Evolutionary conservation across 78 protist genomes (phyloP), one percentile per base, ranked within the genome.

Genomic region (Cyanophora paradoxa): DNA sequence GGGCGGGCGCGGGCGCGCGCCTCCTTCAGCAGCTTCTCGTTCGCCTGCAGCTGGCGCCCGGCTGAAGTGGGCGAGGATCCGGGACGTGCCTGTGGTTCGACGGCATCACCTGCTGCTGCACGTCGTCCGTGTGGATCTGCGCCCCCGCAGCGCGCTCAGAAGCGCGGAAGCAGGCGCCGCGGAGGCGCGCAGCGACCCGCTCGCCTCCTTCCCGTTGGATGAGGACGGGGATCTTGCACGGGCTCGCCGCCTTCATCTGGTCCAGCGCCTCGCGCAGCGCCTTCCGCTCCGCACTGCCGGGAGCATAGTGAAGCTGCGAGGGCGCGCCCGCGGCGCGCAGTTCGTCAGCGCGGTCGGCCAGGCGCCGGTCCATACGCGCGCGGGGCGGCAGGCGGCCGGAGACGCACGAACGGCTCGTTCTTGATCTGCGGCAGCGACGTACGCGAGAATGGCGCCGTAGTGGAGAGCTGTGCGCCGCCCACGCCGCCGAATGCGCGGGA

Each of bases 121-220:
- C 34, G 10, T 81, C n/a, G 19, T 28, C 83, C 16, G 81, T 81
- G 22, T 14, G 5, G 72, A 40, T 16, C 73, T 64, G 22, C 58
- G 22, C 58, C 22, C 36, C 22, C 16, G 19, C 41, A 77, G 3
- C 10, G 13, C 67, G 24, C 3, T 37, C 20, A 2, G 14, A 3
- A 19, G 20, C 20, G n/a, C n/a, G n/a, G n/a, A n/a, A n/a, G n/a
- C n/a, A n/a, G n/a, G n/a, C n/a, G n/a, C n/a, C n/a, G n/a, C n/a
- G n/a, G n/a, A n/a, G n/a, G n/a, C n/a, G n/a, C n/a, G n/a, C n/a
- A n/a, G n/a, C n/a, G n/a, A n/a, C n/a, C n/a, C n/a, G n/a, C 68
- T 33, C 20, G 8, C 6, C 48, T 84, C 85, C 31, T 64, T 17
- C 17, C 85, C 85, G 72, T 82, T 66, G n/a, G 61, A 84, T 65